Conservation (phyloP, 2,329 filamentous ascomycete species). For the Aspergillus hortae region DNA sequence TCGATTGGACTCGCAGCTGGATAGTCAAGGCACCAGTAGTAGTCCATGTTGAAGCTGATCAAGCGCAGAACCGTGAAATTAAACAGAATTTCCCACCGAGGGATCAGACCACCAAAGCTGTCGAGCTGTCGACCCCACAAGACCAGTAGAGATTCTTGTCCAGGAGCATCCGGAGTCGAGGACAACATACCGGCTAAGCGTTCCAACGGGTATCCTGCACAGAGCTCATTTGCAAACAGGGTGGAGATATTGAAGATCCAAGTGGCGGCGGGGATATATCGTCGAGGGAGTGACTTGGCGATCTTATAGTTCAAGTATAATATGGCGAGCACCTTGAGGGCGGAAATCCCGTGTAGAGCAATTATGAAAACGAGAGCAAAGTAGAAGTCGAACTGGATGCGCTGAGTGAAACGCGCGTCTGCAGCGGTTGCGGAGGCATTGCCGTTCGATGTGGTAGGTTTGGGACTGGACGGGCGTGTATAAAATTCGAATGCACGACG, state of each 20-base stretch:
- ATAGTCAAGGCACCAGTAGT: slow-evolving; percentile 81
- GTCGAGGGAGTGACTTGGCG: slow-evolving; percentile 66
- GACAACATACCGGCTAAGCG: slow-evolving; percentile 56
- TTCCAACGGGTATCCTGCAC: slow-evolving; percentile 69
- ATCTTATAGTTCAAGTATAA: slow-evolving; percentile 78
- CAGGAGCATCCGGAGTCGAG: slow-evolving; percentile 22
- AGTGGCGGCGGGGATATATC: slow-evolving; percentile 69
- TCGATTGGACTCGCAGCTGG: slow-evolving; percentile 67
- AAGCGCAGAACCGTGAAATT: slow-evolving; percentile 90
- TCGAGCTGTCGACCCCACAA: slow-evolving; percentile 72
- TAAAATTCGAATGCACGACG: slow-evolving; percentile 66
- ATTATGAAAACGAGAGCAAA: slow-evolving; percentile 79
- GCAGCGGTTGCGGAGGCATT: slow-evolving; percentile 34
- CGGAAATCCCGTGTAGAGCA: slow-evolving; percentile 79
- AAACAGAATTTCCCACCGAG: slow-evolving; percentile 95
- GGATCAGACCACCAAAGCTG: slow-evolving; percentile 74
- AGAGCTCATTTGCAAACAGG: slow-evolving; percentile 87
- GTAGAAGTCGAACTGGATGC: slow-evolving; percentile 74
- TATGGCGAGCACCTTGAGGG: slow-evolving; percentile 76
- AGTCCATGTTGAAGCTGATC: slow-evolving; percentile 96
- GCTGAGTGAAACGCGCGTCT: slow-evolving; percentile 61
- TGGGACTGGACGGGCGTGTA: slow-evolving; percentile 40
- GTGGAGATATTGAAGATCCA: slow-evolving; percentile 87
- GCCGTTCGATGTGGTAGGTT: slow-evolving; percentile 16
- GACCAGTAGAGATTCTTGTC: slow-evolving; percentile 46